Evolutionary conservation across 495 filamentous ascomycete genomes (phyloP), one percentile per base, ranked within the genome.

Genomic region (Aspergillus kassunensis): DNA sequence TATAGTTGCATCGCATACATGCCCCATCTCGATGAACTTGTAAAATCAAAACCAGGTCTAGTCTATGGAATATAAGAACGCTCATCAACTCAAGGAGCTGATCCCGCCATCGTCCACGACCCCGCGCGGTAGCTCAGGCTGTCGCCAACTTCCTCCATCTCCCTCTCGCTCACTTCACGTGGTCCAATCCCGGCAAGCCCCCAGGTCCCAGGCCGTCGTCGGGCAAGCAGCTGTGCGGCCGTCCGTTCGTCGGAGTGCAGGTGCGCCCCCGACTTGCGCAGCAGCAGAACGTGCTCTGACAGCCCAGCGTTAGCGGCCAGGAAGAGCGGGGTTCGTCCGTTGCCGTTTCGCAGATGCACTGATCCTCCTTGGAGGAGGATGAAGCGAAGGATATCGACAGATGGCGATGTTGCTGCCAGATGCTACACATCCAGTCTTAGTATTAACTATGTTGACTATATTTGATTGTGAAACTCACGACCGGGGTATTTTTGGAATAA

Each of bases 401-500:
- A 74, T 1, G 80, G 78, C 33, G 78, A 78, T 10, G 78, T 79
- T 9, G 85, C 79, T 24, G 85, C 85, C 44, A 88, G 66, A 56
- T 88, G 85, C 81, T 86, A 27, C 24, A 27, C 4, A 9, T 27
- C 24, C n/a, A n/a, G n/a, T n/a, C n/a, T n/a, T n/a, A n/a, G 9
- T 27, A 27, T 27, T 27, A 27, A 27, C 24, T n/a, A n/a, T n/a
- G n/a, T n/a, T n/a, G 15, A 40, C 27, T 12, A 18, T n/a, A n/a
- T n/a, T n/a, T n/a, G n/a, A 44, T 18, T 21, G 29, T 25, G 21
- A 16, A 20, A 55, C 82, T 73, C 66, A 86, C 83, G 53, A 88
- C 64, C 9, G 90, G 88, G n/a, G 92, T 95, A 66, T 96, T 96
- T 21, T 89, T 89, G 10, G 86, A 88, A 62, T 96, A 95, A 66